Evolutionary conservation across 2,329 filamentous ascomycete species (phyloP), one percentile per base, ranked within the genome.

Genomic region (Alternaria sp.): DNA sequence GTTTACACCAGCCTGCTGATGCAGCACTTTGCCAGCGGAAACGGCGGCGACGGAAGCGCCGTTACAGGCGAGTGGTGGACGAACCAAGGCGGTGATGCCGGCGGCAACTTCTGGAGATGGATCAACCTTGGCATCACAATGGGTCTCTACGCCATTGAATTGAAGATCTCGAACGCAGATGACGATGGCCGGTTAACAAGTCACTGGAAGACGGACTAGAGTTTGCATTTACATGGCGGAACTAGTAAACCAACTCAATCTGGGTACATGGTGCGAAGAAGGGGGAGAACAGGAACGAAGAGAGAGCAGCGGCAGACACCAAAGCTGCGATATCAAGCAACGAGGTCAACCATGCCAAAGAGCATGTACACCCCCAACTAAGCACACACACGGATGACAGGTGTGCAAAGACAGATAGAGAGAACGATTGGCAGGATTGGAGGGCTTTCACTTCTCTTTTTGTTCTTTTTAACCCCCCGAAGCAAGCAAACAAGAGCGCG

Each of bases 1-100:
- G 94, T 98, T 28, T 99, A 99, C 80, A 99, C 96, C 3, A 97
- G 94, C 80, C 83, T 99, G 55, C 83, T 99, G 33, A 90, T 98
- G 84, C 96, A 98, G 79, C 96, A 99, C 80, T 98, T 99, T 76
- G 92, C 93, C 78, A 80, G 84, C 45, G 74, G 70, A 63, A 84
- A 91, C 66, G 89, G 88, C 2, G 87, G 64, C 1, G 71, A 73
- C 87, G 75, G 74, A 21, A 78, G 75, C 28, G 74, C 73, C 58
- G 88, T 74, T 5, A 75, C 78, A 18, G 87, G 87, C 15, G 88
- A 89, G 65, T 91, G 94, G 84, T 97, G 94, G 94, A 94, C 90
- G 3, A 89, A 92, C 55, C 90, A 94, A 73, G 92, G 93, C 15
- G 93, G 92, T 6, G 92, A 94, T 71, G 84, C 89, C 5, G 94